A percentile compares a stretch with the other conserved stretches of the same genome.
Conservation (phyloP, 208 protist genomes). For the Crithidia brevicula region DNA sequence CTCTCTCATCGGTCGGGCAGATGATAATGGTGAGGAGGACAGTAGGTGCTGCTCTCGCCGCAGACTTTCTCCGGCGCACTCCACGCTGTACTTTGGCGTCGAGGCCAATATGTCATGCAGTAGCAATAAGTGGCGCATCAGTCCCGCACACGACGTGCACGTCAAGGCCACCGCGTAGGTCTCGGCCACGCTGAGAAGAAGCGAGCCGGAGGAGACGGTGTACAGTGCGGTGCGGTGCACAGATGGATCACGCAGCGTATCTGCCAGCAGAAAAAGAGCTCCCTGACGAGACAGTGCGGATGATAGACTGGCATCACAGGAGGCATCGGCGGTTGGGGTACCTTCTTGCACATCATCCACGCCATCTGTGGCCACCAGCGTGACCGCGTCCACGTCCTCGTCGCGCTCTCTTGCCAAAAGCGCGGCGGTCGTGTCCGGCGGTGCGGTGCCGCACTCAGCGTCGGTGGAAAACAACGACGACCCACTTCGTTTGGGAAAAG, state of each 20-base stretch:
- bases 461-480: constrained; percentile 1
- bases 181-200: constrained; percentile 15
- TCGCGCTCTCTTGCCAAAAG: constrained; percentile 20
- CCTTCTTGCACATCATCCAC: constrained; percentile 1
- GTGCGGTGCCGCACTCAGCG: constrained; percentile 12
- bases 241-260: constrained; percentile 6
- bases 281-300: constrained; percentile 23
- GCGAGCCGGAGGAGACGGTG: constrained; percentile 12
- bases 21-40: no score
- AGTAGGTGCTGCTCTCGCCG: no score
- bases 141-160: constrained; percentile 9
- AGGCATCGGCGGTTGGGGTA: not conserved
- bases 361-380: constrained; percentile 12
- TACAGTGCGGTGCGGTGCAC: not conserved
- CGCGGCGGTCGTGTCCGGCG: constrained; percentile 16
- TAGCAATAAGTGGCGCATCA: constrained; percentile 29
- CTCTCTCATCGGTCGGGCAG: no score
- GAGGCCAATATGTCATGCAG: constrained; percentile 20
- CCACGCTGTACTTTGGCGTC: constrained; percentile 34
- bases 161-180: constrained; percentile 6
- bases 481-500: not conserved
- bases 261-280: constrained; percentile 24
- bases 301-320: not conserved
- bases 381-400: constrained; percentile 19
- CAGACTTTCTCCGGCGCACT: constrained; percentile 15